Evolutionary conservation across 805 yeast genomes (phyloP).

Genomic region (Candida maris): DNA sequence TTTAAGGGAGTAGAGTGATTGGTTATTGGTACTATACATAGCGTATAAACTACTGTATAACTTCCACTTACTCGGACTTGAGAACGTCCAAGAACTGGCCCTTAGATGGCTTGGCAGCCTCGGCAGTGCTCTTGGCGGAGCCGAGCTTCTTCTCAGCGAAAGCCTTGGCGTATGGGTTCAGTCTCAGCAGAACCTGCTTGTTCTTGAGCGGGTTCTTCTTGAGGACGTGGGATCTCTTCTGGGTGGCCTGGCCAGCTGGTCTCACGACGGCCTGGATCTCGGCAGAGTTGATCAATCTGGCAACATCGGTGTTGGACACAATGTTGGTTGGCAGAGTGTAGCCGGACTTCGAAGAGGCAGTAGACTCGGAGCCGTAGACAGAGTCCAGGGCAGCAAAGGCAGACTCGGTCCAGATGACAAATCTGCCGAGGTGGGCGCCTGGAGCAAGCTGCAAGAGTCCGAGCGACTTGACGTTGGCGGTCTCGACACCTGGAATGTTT

Average conservation of each 20-base stretch:
- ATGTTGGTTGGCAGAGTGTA: slow-evolving; percentile 93
- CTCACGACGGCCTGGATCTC: slow-evolving; percentile 97
- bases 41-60: too few relatives aligned
- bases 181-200: slow-evolving; percentile 96
- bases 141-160: slow-evolving; percentile 89
- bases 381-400: slow-evolving; percentile 96
- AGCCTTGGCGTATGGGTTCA: slow-evolving; percentile 99
- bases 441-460: slow-evolving; percentile 99
- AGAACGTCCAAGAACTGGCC: slow-evolving; percentile 66
- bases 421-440: slow-evolving; percentile 99
- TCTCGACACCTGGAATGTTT: slow-evolving; percentile 99
- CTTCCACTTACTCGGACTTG: slow-evolving; percentile 49
- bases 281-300: slow-evolving; percentile 97
- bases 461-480: slow-evolving; percentile 85
- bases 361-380: slow-evolving; percentile 92
- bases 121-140: slow-evolving; percentile 66
- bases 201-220: slow-evolving; percentile 99
- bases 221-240: slow-evolving; percentile 91
- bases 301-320: slow-evolving; percentile 90
- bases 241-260: slow-evolving; percentile 92
- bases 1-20: not conserved
- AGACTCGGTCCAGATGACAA: slow-evolving; percentile 98
- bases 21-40: slow-evolving; percentile 5
- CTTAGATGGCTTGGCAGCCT: slow-evolving; percentile 64
- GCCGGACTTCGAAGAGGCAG: slow-evolving; percentile 79